Base-by-base conservation (phyloP, 495 filamentous ascomycete species). In the Penicillium odoratum region DNA sequence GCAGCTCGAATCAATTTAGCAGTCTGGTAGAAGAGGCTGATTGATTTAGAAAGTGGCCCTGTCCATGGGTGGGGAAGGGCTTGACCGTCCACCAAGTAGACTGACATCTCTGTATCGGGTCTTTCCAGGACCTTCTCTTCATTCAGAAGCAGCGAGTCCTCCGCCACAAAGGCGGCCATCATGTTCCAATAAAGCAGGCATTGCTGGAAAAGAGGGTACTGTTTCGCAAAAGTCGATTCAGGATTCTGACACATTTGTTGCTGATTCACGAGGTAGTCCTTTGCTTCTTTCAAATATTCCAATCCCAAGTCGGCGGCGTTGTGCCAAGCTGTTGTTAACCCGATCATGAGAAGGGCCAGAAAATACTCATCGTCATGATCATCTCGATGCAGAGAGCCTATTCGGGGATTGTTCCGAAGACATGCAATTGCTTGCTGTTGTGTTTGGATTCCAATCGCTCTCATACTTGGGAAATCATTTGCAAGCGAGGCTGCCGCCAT, bases 361-460 rank as follows among this genome's bases (percentile, higher is more conserved):
- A 68, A 68, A 28, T 56, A 68, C 31, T 68, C 62, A 28, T 68
- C 65, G 43, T 68, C 65, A 9, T 60, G 53, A 33, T 60, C 56
- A 43, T 64, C 59, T 18, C 59, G 53, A 46, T 63, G 59, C 28
- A 56, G 16, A 2, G 62, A 47, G 6, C 65, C 44, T 15, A 56
- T 56, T 13, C 62, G 62, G 2, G 49, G 56, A 36, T 55, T 60
- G 21, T 63, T 59, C 13, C 60, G 57, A 6, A 68, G 57, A 34
- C 65, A 68, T 9, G 63, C 62, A 21, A 68, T 68, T 18, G 65
- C 65, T 58, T 68, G 62, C 18, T 65, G 65, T 36, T 65, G 59
- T 6, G 65, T 68, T 31, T 68, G 65, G 25, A 57, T 63, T 8
- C 65, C 65, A 25, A 68, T 65, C 0, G 62, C 49, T 15, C 60